Evolutionary conservation across 1,284 basidiomycete species (phyloP), one percentile per base, ranked within the genome.

Genomic region (Heterobasidion irregulare): DNA sequence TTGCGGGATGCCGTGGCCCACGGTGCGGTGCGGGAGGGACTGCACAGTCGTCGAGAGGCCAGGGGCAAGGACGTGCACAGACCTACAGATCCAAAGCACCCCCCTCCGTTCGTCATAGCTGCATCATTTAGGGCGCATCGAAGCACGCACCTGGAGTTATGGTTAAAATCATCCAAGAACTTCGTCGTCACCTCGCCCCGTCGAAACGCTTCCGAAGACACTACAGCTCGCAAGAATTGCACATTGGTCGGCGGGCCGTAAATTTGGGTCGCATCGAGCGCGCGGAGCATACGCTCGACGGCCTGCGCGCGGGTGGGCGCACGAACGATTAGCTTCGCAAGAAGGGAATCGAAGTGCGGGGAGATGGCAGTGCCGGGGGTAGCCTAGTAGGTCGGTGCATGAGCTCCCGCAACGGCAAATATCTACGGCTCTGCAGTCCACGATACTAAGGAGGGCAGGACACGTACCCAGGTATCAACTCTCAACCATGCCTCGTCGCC

Each of bases 41-140:
- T 89, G 87, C 0, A 89, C 72, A 0, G 81, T 79, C 1, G 78
- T 77, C 44, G 83, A 80, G 18, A 87, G 69, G 0, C 86, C 84
- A 0, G 78, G 71, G 5, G 75, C 73, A 9, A 84, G 52, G 2
- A 89, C 75, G 35, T 83, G 81, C 56, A 88, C 66, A 0, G 77
- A 78, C 2, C 80, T 78, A 47, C 57, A 15, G 54, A 47, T 26
- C 6, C 26, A 26, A 26, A 1, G 26, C 26, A 26, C 26, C 26
- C 6, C 26, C 26, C 26, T 4, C 26, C 26, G 26, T 26, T 26
- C 4, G 26, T 26, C 26, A 26, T 5, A 6, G 6, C 26, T 5
- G 26, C 26, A 26, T 5, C 4, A 26, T 26, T 26, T 4, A 26
- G 4, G 26, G 26, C 26, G 26, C 26, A 26, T 26, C 26, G 26